Conservation (phyloP, 805 yeast species). For the Candida sphagnicola region DNA sequence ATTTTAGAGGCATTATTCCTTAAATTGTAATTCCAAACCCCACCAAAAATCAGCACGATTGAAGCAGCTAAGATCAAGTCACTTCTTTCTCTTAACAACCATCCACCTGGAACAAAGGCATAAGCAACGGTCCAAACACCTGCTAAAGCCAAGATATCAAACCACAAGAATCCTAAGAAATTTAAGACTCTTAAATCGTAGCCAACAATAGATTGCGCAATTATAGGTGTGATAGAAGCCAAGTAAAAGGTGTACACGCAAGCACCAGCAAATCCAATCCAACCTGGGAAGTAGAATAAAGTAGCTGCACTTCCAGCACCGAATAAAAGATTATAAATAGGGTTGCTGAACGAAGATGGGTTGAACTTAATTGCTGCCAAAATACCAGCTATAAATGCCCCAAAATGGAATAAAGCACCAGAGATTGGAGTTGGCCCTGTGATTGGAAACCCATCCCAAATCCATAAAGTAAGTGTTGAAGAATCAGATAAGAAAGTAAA, state of each 20-base stretch:
- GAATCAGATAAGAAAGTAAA: conserved; percentile 80
- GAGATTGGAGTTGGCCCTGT: conserved; percentile 84
- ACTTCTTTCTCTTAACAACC: conserved; percentile 80
- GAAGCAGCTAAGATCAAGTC: conserved; percentile 66
- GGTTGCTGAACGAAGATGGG: conserved; percentile 18
- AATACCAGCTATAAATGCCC: conserved; percentile 54
- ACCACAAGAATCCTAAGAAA: conserved; percentile 44
- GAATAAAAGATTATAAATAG: conserved; percentile 28
- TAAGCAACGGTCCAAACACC: conserved; percentile 98
- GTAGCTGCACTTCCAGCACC: conserved; percentile 50
- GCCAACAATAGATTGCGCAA: conserved; percentile 55
- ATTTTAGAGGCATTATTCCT: conserved; percentile 21
- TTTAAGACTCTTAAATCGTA: conserved; percentile 55
- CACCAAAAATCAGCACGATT: conserved; percentile 48
- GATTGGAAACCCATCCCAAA: conserved; percentile 95
- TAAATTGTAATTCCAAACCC: conserved; percentile 40
- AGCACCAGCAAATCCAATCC: conserved; percentile 79
- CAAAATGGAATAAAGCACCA: conserved; percentile 67
- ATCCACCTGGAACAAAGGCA: conserved; percentile 97
- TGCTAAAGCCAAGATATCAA: conserved; percentile 60
- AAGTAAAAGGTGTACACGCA: conserved; percentile 57
- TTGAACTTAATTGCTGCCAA: conserved; percentile 21
- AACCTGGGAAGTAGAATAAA: conserved; percentile 52
- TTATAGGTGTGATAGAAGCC: conserved; percentile 53
- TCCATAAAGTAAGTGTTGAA: conserved; percentile 84